These are phyloP conservation scores for Wickerhamomyces sp. DNA, from an alignment of 1,139 yeast species.

Conservation along the genomic window DNA sequence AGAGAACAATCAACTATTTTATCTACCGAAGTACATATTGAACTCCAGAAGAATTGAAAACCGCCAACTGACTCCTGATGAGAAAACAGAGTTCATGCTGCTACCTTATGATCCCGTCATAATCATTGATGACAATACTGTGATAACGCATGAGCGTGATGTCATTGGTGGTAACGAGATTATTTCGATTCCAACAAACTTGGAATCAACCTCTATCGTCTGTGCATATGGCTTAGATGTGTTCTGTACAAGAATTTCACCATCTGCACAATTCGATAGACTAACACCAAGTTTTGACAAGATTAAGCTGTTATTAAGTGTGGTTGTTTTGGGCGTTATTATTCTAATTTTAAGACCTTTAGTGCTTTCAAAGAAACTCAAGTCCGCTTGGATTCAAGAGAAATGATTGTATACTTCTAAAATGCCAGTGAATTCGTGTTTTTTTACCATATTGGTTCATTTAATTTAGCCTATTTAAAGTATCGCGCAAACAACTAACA, in stretches of 20 bases:
- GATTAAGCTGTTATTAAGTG: constrained; percentile 56
- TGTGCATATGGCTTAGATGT: constrained; percentile 66
- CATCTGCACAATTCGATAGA: constrained; percentile 81
- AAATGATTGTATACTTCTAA: constrained; percentile 1
- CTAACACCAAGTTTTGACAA: constrained; percentile 67
- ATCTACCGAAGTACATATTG: constrained; percentile 60
- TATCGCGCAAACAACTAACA: too few species aligned
- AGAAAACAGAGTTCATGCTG: constrained; percentile 56
- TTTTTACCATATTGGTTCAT: too few species aligned
- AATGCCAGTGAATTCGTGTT: background rate
- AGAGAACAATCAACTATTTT: constrained; percentile 58
- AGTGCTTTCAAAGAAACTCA: constrained; percentile 47
- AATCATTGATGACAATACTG: constrained; percentile 39
- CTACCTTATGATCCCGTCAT: constrained; percentile 66
- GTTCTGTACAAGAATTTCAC: constrained; percentile 74
- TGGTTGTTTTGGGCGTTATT: constrained; percentile 45
- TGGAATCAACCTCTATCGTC: constrained; percentile 78
- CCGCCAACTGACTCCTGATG: constrained; percentile 48
- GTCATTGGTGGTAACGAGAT: constrained; percentile 31
- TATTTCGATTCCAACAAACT: constrained; percentile 57
- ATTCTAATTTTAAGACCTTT: constrained; percentile 52
- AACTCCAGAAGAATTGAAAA: constrained; percentile 60
- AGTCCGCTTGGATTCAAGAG: constrained; percentile 29
- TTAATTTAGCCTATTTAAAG: too few species aligned
- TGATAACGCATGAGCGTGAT: constrained; percentile 38